Base-by-base conservation (phyloP, 352 stramenopile genomes). In the Ophiocytium majus region DNA sequence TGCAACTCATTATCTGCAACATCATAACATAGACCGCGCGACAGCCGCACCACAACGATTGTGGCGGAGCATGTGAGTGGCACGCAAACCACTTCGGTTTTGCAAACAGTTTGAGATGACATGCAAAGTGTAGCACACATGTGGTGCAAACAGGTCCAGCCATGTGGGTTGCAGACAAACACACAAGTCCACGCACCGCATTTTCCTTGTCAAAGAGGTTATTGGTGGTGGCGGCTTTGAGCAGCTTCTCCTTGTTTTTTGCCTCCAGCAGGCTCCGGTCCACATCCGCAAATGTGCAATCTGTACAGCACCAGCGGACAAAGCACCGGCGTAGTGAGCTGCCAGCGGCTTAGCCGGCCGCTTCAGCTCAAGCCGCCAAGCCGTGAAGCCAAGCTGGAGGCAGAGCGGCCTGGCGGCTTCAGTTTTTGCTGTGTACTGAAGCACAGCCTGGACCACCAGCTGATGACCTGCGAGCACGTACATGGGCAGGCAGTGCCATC, bases 1-100 rank as follows among this genome's bases (percentile, higher is more conserved):
- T 81, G 49, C 75, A 81, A 33, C 75, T 81, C 75, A 81, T 37
- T 10, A 81, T 17, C 75, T 81, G 36, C 50, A 81, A 9, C n/a
- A n/a, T n/a, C n/a, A n/a, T n/a, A n/a, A 79, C 31, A 23, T 23
- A 79, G 23, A 35, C 10, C 35, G 35, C 31, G 17, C 23, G 35
- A 35, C 71, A 10, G 31, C 10, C 10, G 23, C 31, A 10, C 31
- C 35, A 10, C 71, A 79, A 23, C 31, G 35, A 17, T 79, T 23
- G 35, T 9, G 49, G 10, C 10, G 35, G 71, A 17, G 23, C 71
- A 23, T 71, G 28, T 71, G 23, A 23, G 28, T 28, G 57, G 28
- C 19, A 28, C 23, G 23, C 28, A 71, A 23, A 28, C 28, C 23
- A 71, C 28, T 23, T 71, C 28, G 23, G 57, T 23, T 28, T 23